Evolutionary conservation across 1,139 yeast genomes (phyloP).

Genomic region (Saccharomyces hybrid): DNA sequence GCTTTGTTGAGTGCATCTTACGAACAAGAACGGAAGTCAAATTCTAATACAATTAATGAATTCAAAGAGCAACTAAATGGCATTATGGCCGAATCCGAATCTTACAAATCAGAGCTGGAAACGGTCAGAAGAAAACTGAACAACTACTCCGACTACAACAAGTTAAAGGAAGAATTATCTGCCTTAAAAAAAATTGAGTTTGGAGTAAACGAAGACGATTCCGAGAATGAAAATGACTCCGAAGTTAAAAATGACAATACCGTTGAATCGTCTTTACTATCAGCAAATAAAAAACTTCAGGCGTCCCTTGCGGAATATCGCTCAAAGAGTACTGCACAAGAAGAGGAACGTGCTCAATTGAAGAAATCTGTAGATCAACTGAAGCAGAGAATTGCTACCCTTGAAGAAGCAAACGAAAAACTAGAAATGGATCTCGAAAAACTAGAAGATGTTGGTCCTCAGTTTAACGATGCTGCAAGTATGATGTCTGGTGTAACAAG

Average conservation of each 20-base stretch:
- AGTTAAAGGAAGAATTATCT: constrained; percentile 63
- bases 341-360: constrained; percentile 19
- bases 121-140: constrained; percentile 41
- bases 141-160: constrained; percentile 59
- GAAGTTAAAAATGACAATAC: constrained; percentile 14
- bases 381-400: constrained; percentile 31
- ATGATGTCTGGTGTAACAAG: constrained; percentile 54
- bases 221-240: constrained; percentile 32
- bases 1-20: constrained; percentile 55
- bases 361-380: constrained; percentile 27
- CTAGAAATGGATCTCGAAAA: constrained; percentile 68
- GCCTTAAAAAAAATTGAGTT: constrained; percentile 70
- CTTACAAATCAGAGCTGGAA: constrained; percentile 44
- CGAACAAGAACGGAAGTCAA: constrained; percentile 37
- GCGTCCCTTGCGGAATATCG: constrained; percentile 32
- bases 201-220: constrained; percentile 37
- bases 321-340: constrained; percentile 22
- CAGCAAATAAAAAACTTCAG: constrained; percentile 38
- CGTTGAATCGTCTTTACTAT: constrained; percentile 35
- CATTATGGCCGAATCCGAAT: constrained; percentile 40
- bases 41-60: constrained; percentile 32
- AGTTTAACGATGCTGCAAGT: constrained; percentile 54
- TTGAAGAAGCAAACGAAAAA: constrained; percentile 46
- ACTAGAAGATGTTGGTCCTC: constrained; percentile 32
- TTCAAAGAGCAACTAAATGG: constrained; percentile 35